Percentiles rank a stretch among this genome's conserved stretches.
Evolutionary conservation across 495 filamentous ascomycete genomes (phyloP).

Genomic region (Bathelium albidoporum): DNA sequence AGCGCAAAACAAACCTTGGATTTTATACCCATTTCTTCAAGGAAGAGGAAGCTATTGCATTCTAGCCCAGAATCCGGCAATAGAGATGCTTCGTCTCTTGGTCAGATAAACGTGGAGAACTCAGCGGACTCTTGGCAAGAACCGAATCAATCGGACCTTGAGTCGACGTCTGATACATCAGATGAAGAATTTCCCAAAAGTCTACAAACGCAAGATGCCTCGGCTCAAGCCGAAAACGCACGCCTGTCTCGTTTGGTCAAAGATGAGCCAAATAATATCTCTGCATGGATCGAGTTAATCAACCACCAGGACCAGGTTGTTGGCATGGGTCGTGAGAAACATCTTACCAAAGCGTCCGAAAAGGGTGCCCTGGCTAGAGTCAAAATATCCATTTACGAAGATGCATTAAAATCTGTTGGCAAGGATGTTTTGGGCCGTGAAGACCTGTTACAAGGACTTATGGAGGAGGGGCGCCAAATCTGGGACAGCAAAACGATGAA

Average conservation of each 20-base stretch:
- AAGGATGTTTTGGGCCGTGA: slow-evolving; percentile 36
- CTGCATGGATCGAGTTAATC: slow-evolving; percentile 67
- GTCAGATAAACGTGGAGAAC: neutral
- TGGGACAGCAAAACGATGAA: slow-evolving; percentile 59
- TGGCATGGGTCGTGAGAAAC: slow-evolving; percentile 28
- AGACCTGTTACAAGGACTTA: slow-evolving; percentile 50
- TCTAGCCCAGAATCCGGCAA: neutral
- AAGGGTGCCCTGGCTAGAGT: slow-evolving; percentile 59
- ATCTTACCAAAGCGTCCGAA: slow-evolving; percentile 41
- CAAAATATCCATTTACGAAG: slow-evolving; percentile 69
- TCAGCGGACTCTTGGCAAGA: neutral
- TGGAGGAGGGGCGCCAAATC: slow-evolving; percentile 58
- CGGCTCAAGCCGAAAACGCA: slow-evolving; percentile 32
- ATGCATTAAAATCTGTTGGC: slow-evolving; percentile 53
- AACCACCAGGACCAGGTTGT: slow-evolving; percentile 62
- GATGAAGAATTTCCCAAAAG: neutral
- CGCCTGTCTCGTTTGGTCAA: slow-evolving; percentile 51
- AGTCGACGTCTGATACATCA: neutral
- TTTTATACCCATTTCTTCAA: neutral
- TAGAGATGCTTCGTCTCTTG: neutral
- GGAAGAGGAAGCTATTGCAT: neutral
- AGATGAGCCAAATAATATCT: slow-evolving; percentile 51
- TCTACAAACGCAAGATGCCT: neutral
- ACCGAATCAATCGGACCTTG: neutral
- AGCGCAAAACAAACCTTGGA: neutral